phyloP scores from a whole-genome alignment of 768 basidiomycete genomes.

The Suillus subluteus region DNA sequence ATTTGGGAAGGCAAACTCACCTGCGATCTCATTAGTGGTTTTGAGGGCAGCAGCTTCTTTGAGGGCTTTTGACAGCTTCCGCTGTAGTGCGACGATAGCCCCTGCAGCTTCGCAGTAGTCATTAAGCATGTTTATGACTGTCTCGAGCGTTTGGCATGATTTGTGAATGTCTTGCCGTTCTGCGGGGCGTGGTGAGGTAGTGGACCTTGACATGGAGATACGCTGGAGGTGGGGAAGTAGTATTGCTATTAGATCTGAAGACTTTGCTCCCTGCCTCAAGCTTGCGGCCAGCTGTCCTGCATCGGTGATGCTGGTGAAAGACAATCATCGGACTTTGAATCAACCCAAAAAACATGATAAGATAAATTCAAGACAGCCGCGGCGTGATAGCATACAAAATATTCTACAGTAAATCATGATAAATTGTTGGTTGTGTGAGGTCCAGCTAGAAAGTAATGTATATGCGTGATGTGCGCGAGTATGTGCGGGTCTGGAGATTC shows the following conservation, averaged over 20 bases:
- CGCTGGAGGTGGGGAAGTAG: neutral
- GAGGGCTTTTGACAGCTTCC: slow-evolving; percentile 73
- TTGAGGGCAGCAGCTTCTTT: slow-evolving; percentile 66
- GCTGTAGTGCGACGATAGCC: slow-evolving; percentile 66
- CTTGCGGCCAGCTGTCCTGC: neutral
- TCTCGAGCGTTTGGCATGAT: slow-evolving; percentile 76
- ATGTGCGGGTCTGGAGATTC: neutral
- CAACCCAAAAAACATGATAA: neutral
- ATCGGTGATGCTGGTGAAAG: neutral
- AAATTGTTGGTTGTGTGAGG: neutral
- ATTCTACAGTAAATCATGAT: slow-evolving; percentile 1
- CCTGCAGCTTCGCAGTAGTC: slow-evolving; percentile 77
- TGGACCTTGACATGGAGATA: slow-evolving; percentile 18
- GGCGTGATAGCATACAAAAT: neutral
- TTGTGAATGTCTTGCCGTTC: slow-evolving; percentile 80
- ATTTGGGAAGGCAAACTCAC: slow-evolving; percentile 41
- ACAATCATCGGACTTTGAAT: slow-evolving; percentile 6
- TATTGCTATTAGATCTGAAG: neutral
- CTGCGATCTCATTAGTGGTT: slow-evolving; percentile 61
- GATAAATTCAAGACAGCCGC: neutral
- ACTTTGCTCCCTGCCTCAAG: neutral
- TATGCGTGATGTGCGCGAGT: neutral
- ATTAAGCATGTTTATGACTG: slow-evolving; percentile 63
- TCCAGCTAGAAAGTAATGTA: neutral
- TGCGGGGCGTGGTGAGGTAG: slow-evolving; percentile 37